Base-by-base conservation (phyloP, 257 asterid genomes). In the Salvia rosmarinus region DNA sequence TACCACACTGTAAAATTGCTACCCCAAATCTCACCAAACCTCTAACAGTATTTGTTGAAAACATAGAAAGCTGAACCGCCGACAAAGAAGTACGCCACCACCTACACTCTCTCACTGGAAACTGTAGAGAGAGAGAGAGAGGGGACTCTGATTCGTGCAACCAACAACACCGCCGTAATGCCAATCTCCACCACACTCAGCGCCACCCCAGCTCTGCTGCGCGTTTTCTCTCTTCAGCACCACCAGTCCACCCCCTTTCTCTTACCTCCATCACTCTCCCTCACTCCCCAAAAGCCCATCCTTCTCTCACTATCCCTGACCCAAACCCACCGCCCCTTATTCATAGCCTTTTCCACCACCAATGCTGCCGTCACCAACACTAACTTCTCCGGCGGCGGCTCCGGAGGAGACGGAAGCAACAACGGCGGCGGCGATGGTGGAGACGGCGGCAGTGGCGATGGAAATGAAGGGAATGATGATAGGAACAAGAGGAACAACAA, bases 391-490 rank as follows among this genome's bases (percentile, higher is more conserved):
- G 30, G 75, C 40, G 84, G 78, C 32, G 77, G 60, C 5, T 49
- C 70, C 7, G 87, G 80, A 0, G 78, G 49, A 21, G 70, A 44
- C 19, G 80, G 74, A 5, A 82, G 83, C 6, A 73, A 76, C 20
- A 77, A 77, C 3, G 82, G 21, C 28, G 9, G 68, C 6, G 43
- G 72, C 1, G 82, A 85, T 0, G 85, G 86, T 4, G 89, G 83
- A 4, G 86, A 85, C 7, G 90, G 84, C 0, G 87, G 87, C 0
- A 88, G 86, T 3, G 85, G 76, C 9, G 84, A 63, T 19, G 66
- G 73, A 0, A 62, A 34, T 25, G 70, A 46, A 1, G 70, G 61
- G 7, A 78, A 77, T 6, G 85, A 68, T 23, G 85, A 81, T 54
- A 58, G 56, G 2, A 80, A 77, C 71, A 84, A 74, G 81, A 84